phyloP scores from a whole-genome alignment of 768 basidiomycete genomes.

The Gelatoporia subvermispora region DNA sequence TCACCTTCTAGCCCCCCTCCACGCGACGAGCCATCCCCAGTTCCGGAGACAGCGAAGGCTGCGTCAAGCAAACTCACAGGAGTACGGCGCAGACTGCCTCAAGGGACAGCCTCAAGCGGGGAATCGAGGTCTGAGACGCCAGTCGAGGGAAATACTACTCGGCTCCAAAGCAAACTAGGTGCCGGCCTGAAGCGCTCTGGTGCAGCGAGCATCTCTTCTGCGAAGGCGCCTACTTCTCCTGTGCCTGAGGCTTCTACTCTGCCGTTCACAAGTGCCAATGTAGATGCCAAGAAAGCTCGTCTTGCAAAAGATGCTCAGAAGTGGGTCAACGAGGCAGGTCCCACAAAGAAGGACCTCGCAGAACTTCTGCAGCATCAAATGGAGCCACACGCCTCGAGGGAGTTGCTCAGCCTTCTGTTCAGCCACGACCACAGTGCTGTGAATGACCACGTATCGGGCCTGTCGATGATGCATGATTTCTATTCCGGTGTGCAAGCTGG shows the following conservation, averaged over 20 bases:
- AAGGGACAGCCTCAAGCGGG: slow-evolving; percentile 46
- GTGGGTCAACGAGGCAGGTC: slow-evolving; percentile 85
- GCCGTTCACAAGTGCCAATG: slow-evolving; percentile 47
- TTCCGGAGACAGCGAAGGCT: slow-evolving; percentile 33
- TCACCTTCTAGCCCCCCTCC: slow-evolving; percentile 31
- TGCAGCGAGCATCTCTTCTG: slow-evolving; percentile 26
- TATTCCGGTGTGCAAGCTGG: slow-evolving; percentile 54
- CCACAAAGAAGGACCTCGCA: slow-evolving; percentile 80
- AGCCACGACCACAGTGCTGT: slow-evolving; percentile 95
- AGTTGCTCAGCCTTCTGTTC: slow-evolving; percentile 74
- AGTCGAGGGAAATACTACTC: slow-evolving; percentile 31
- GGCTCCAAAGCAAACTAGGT: slow-evolving; percentile 32
- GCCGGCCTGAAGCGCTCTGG: slow-evolving; percentile 43
- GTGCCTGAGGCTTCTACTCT: slow-evolving; percentile 27
- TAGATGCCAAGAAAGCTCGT: slow-evolving; percentile 60
- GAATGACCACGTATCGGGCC: slow-evolving; percentile 82
- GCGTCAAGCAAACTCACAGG: slow-evolving; percentile 49
- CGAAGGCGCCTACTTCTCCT: slow-evolving; percentile 26
- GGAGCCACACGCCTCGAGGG: slow-evolving; percentile 77
- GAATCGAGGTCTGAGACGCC: slow-evolving; percentile 37
- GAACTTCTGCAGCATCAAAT: slow-evolving; percentile 88
- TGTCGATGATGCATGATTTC: slow-evolving; percentile 71
- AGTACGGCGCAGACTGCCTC: slow-evolving; percentile 69
- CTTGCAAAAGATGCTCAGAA: slow-evolving; percentile 70
- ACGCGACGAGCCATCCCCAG: slow-evolving; percentile 39